Base-by-base conservation (phyloP, 139 green algal genomes). In the Tetradesmus obliquus region DNA sequence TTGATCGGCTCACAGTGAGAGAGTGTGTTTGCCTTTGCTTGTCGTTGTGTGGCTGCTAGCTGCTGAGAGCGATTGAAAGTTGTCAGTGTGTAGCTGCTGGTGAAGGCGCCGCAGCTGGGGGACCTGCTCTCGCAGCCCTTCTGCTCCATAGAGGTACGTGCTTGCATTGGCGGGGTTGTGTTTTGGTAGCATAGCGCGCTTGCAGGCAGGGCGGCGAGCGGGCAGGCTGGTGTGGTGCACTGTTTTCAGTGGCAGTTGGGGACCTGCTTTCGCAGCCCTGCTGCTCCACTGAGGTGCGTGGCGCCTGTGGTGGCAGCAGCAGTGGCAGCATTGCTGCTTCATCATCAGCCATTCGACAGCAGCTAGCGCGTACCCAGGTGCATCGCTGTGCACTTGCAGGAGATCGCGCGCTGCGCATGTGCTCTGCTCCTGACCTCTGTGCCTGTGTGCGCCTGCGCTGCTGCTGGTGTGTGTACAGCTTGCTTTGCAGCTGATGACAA, bases 101-200 rank as follows among this genome's bases (percentile, higher is more conserved):
- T 97, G 24, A 88, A 91, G 1, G 95, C 95, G 2, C 95, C 95
- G 3, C 95, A 97, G 55, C 94, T 98, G 54, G 86, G 93, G 7
- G 94, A 98, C 83, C 93, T 98, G 71, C 94, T 98, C 3, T 93
- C 86, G 0, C 96, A 98, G 92, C 96, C 96, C 57, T 98, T 98
- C 90, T 98, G 96, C 92, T 97, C 94, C 45, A 95, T 96, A 7
- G 96, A 97, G 92, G 95, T 98, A 74, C 32, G 93, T 60, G 15
- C 9, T 12, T 6, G 51, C 71, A 45, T 45, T 45, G 32, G 32
- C 32, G 32, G 32, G 24, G 13, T 45, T 88, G 83, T 60, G 81
- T 87, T 87, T 22, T 88, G 19, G 55, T 74, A 17, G 54, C 6
- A 45, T 45, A 45, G 32, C 32, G 32, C 32, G 32, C 32, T 45